Evolutionary conservation across 768 basidiomycete species (phyloP).

Genomic region (Lanmaoa pseudosensibilis): DNA sequence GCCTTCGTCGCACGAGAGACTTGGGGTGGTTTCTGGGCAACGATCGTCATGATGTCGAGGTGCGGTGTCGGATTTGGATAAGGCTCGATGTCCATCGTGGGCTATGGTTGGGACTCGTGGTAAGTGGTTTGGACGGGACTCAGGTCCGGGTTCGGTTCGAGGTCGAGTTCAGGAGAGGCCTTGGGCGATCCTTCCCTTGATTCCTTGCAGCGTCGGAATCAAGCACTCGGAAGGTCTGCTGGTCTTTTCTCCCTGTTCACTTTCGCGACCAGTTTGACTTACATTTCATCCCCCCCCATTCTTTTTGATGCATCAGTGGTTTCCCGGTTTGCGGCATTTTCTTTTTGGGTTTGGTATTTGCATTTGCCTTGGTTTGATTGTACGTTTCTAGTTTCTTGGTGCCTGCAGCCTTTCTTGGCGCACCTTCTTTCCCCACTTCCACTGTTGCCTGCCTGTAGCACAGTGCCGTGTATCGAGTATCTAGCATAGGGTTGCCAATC

Average conservation of each 20-base stretch:
- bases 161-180: background rate
- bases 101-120: background rate
- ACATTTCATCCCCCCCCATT: background rate
- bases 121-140: background rate
- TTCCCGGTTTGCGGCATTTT: background rate
- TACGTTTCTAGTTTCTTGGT: background rate
- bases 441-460: background rate
- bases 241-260: background rate
- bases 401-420: background rate
- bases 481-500: background rate
- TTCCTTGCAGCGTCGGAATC: background rate
- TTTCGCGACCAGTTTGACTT: background rate
- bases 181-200: background rate
- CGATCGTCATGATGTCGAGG: background rate
- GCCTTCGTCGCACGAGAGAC: too few species aligned
- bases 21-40: background rate
- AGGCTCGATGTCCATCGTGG: background rate
- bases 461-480: background rate
- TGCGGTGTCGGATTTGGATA: background rate
- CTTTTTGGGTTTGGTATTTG: background rate
- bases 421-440: background rate
- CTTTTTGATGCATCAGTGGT: background rate
- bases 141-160: background rate
- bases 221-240: conserved; percentile 2
- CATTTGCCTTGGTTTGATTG: background rate